Evolutionary conservation across 148 eudicot genomes (phyloP).

Genomic region (Pouteria glomerata): DNA sequence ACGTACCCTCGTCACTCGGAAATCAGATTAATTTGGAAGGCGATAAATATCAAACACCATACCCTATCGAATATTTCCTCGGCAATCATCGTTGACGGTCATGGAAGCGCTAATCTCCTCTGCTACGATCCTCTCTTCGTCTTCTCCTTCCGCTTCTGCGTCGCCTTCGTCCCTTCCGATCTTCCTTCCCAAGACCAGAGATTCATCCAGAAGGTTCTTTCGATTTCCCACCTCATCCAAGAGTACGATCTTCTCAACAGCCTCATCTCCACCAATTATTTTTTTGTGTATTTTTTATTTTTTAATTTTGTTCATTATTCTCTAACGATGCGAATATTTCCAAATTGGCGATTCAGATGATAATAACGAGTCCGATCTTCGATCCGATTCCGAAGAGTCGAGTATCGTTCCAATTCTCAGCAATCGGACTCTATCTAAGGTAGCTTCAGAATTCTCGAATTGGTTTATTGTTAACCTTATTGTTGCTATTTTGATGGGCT

Average conservation of each 20-base stretch:
- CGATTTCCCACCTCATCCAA: conserved; percentile 48
- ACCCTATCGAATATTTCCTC: too few relatives aligned
- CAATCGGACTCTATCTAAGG: conserved; percentile 60
- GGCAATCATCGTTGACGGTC: background rate
- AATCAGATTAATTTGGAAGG: too few relatives aligned
- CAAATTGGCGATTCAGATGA: conserved; percentile 29
- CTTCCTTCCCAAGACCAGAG: conserved; percentile 36
- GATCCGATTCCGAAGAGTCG: conserved; percentile 35
- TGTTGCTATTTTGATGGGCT: too few relatives aligned
- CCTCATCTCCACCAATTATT: too few relatives aligned
- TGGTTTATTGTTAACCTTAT: too few relatives aligned
- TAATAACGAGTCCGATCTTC: conserved; percentile 48
- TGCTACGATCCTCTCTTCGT: conserved; percentile 30
- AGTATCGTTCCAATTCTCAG: conserved; percentile 47
- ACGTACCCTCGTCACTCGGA: too few relatives aligned
- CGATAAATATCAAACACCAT: too few relatives aligned
- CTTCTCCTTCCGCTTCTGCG: conserved; percentile 33
- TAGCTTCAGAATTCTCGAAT: too few relatives aligned
- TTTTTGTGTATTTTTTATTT: background rate
- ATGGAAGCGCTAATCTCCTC: conserved; percentile 55
- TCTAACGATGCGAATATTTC: background rate
- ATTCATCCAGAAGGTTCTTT: conserved; percentile 24
- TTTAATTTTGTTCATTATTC: background rate
- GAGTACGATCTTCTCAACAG: conserved; percentile 30
- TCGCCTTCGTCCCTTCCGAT: conserved; percentile 37